phyloP scores from a whole-genome alignment of 345 rosid genomes.

The Salix arbutifolia region DNA sequence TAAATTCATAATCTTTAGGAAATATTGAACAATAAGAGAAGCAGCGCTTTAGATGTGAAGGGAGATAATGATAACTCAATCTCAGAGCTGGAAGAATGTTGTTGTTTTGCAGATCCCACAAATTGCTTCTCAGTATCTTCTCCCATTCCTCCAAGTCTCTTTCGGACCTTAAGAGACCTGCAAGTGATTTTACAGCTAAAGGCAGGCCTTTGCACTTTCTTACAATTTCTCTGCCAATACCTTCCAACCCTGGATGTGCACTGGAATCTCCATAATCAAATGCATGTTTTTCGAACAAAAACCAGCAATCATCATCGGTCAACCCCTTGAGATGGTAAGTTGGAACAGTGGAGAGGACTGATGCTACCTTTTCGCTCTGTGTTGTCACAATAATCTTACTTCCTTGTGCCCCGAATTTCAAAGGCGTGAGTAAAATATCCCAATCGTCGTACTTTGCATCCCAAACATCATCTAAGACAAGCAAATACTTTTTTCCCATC shows the following conservation, averaged over 20 bases:
- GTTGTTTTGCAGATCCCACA: background rate
- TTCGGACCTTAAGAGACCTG: background rate
- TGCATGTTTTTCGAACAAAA: background rate
- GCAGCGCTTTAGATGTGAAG: conserved; percentile 13
- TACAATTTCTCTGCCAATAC: background rate
- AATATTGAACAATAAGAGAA: background rate
- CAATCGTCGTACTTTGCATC: background rate
- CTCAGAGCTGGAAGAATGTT: background rate
- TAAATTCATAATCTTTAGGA: background rate
- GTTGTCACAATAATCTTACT: background rate
- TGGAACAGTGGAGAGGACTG: background rate
- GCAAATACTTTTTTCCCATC: background rate
- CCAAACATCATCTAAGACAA: background rate
- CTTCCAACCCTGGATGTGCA: background rate
- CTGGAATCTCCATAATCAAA: background rate
- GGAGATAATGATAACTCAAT: conserved; percentile 23
- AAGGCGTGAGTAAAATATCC: background rate
- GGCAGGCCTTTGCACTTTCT: background rate
- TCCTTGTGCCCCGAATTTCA: background rate
- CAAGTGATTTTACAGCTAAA: background rate
- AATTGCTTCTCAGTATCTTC: background rate
- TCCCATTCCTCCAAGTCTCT: background rate
- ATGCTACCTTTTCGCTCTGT: background rate
- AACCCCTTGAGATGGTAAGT: background rate
- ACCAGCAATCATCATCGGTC: background rate